phyloP scores from a whole-genome alignment of 306 rosid species.

The apple (Malus domestica) region DNA sequence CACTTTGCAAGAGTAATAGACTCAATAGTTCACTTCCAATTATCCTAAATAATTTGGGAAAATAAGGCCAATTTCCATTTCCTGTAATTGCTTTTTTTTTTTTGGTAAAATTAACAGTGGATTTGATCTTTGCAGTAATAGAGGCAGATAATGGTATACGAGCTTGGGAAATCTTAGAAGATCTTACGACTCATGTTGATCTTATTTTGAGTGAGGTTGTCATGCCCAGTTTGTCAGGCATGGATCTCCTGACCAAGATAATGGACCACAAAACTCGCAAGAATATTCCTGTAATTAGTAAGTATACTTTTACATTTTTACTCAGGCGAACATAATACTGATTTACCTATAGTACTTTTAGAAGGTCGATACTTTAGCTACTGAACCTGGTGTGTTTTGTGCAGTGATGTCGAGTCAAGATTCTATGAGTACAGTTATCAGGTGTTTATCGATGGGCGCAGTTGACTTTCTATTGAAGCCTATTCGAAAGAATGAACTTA shows the following conservation, averaged over 20 bases:
- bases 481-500: constrained; percentile 60
- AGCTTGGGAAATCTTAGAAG: constrained; percentile 55
- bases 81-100: not conserved
- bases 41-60: not conserved
- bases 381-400: not conserved
- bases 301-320: constrained; percentile 20
- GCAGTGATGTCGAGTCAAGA: constrained; percentile 51
- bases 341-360: not conserved
- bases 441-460: constrained; percentile 55
- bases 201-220: constrained; percentile 57
- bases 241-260: constrained; percentile 51
- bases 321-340: not conserved
- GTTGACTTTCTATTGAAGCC: constrained; percentile 62
- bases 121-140: constrained; percentile 41
- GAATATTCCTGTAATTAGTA: constrained; percentile 65
- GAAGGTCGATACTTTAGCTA: not conserved
- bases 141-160: constrained; percentile 51
- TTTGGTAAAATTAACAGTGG: not conserved
- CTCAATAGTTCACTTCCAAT: no score
- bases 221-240: constrained; percentile 56
- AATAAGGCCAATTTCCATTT: not conserved
- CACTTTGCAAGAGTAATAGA: no score
- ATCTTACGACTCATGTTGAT: constrained; percentile 40
- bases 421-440: constrained; percentile 48
- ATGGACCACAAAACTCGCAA: constrained; percentile 39